Base-by-base conservation (phyloP, 176 grass and related monocot genomes). In the Hordeum marinum region DNA sequence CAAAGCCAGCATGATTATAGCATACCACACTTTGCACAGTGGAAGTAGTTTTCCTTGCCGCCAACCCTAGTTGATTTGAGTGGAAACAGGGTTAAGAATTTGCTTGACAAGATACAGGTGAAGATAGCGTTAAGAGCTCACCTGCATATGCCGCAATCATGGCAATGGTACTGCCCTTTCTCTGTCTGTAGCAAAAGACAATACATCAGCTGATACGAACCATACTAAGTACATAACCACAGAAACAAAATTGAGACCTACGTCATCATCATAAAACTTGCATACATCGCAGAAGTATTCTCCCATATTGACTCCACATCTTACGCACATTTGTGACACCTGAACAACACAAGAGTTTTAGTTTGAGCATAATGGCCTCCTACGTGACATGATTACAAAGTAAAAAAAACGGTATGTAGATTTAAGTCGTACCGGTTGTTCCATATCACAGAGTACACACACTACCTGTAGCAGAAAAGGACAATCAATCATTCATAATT, bases 211-310 rank as follows among this genome's bases (percentile, higher is more conserved):
- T 79, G 18, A 57, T 54, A 82, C 5, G 29, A 82, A 74, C 24
- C n/a, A 63, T 17, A 72, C 25, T 83, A 80, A 72, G 41, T 46
- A 60, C 35, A 76, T 82, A 79, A 68, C 8, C 35, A 79, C 11
- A 79, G 25, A 73, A 77, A 72, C 39, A 65, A 88, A 85, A 15
- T 36, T 54, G 54, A 75, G 62, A 85, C 93, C 85, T 87, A 99
- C 96, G 76, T 92, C 84, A 77, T 99, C 96, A n/a, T 99, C 96
- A 80, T 92, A 96, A 85, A 99, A 99, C 80, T 96, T 99, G 93
- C 96, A 99, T 69, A 86, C 68, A 77, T 92, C 79, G 64, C 96
- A 99, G 63, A 88, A 99, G 84, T 99, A 99, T 73, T 99, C 88
- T 80, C 96, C 93, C 96, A 99, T 94, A 89, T 92, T 99, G 75